Base-by-base conservation (phyloP, 208 protist species). In the Porcisia deanei region DNA sequence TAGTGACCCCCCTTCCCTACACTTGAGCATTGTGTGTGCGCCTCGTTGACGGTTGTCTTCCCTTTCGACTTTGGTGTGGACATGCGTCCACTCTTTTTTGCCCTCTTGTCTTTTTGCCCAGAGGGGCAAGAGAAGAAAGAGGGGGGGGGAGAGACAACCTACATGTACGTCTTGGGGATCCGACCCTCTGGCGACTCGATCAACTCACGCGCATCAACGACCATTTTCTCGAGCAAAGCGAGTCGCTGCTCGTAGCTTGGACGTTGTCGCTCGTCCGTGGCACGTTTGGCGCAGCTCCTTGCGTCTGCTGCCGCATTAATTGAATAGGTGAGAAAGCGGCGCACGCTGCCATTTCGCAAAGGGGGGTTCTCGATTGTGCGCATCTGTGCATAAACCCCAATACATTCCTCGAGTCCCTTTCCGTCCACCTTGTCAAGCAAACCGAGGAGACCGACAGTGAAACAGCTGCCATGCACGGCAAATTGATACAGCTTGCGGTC, bases 261-360 rank as follows among this genome's bases (percentile, higher is more conserved):
- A 39, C 75, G 66, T 59, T 83, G 25, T 67, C 76, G 47, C 22
- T 52, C 47, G 25, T 83, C 74, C 30, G 68, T 74, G 59, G 63
- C 63, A 39, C 68, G 70, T 10, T 72, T 39, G 52, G 82, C 34
- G 30, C 67, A 65, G 25, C 55, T 22, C 34, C 68, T 57, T 66
- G 80, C 73, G 64, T 85, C 75, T 41, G 75, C 81, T 14, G 54
- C 69, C 1, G 86, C 80, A 34, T 59, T 79, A 7, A 71, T 59
- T 30, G 86, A 86, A 73, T 86, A 92, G 34, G 52, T 63, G 22
- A 83, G 52, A 77, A 92, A 92, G 60, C 79, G 76, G 18, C 70
- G 72, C n/a, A 92, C 60, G 57, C 88, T 88, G 49, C 88, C 88
- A 53, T 76, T 82, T 58, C 88, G 85, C 53, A 87, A 54, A 39